Evolutionary conservation across 2,329 filamentous ascomycete genomes (phyloP), one percentile per base, ranked within the genome.

Genomic region (Alternaria infectoria): DNA sequence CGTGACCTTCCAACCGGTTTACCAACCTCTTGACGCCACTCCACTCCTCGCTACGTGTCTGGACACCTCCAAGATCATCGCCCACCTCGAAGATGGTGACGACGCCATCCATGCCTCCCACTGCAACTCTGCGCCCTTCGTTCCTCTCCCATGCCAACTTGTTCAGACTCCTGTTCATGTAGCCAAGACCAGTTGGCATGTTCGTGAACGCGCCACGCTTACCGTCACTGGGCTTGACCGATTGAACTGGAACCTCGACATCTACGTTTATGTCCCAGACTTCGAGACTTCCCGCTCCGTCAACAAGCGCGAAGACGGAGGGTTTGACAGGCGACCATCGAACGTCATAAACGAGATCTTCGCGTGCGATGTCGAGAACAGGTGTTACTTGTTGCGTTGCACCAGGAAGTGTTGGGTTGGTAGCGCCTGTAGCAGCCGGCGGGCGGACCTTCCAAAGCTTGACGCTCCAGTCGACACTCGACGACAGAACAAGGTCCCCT

Each of bases 331-430:
- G 96, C 13, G 93, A 97, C 96, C 96, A 99, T 57, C 90, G 91
- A 3, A 93, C 94, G 78, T 97, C 95, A 81, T 99, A 99, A 55
- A 99, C 94, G 19, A 97, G 90, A 74, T 99, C 96, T 81, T 99
- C 96, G 58, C 96, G 91, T 19, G 92, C 90, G 75, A 99, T 93
- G 68, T 98, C 93, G 12, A 98, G 86, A 25, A 99, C 85, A 0
- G 96, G 96, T 3, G 86, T 81, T 28, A 95, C 89, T 65, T 87
- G 84, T 13, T 83, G 73, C 4, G 74, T 65, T 12, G 81, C 76
- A 43, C 72, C 79, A 65, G 62, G 77, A 64, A 47, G 79, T 73
- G 59, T 80, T 75, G 58, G 80, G 44, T 81, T 84, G 13, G 84
- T 81, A 13, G 81, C 75, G 12, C 82, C 81, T 0, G 90, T 90